phyloP scores from a whole-genome alignment of 306 rosid species.

The Vigna unguiculata region DNA sequence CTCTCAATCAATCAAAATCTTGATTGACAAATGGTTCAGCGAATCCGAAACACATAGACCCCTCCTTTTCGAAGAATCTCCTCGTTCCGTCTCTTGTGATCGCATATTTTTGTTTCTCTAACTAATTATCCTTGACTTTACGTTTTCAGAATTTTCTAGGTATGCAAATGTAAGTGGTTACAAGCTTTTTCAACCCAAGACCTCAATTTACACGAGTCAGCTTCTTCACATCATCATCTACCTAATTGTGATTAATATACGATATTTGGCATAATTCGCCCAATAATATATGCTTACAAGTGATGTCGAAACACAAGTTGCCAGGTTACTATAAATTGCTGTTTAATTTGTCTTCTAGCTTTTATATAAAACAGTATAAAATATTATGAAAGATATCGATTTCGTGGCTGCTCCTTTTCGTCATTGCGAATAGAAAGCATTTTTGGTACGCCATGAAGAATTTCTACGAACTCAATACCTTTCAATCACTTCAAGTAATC shows the following conservation, averaged over 20 bases:
- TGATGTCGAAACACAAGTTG: conserved; percentile 35
- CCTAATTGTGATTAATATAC: conserved; percentile 16
- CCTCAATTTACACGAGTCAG: conserved; percentile 35
- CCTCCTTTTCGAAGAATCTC: conserved; percentile 37
- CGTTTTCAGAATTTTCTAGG: background rate
- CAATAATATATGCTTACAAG: conserved; percentile 32
- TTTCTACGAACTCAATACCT: conserved; percentile 34
- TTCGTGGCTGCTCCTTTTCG: conserved; percentile 2
- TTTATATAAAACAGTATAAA: conserved; percentile 47
- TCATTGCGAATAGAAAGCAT: conserved; percentile 14
- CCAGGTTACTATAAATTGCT: conserved; percentile 39
- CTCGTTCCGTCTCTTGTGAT: conserved; percentile 36
- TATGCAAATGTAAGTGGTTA: conserved; percentile 11
- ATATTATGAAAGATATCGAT: background rate
- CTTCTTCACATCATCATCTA: conserved; percentile 39
- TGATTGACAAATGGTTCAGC: conserved; percentile 62
- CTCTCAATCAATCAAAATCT: conserved; percentile 46
- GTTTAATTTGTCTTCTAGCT: conserved; percentile 45
- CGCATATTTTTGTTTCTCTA: conserved; percentile 30
- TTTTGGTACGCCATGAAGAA: conserved; percentile 27
- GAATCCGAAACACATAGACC: conserved; percentile 64
- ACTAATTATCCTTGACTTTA: conserved; percentile 17
- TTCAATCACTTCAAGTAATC: conserved; percentile 22
- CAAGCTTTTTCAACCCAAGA: conserved; percentile 10
- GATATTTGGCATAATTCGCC: conserved; percentile 26